Percentiles rank a stretch among this genome's conserved stretches.
Conservation (phyloP, 257 asterid genomes). For the Penstemon barbatus region DNA sequence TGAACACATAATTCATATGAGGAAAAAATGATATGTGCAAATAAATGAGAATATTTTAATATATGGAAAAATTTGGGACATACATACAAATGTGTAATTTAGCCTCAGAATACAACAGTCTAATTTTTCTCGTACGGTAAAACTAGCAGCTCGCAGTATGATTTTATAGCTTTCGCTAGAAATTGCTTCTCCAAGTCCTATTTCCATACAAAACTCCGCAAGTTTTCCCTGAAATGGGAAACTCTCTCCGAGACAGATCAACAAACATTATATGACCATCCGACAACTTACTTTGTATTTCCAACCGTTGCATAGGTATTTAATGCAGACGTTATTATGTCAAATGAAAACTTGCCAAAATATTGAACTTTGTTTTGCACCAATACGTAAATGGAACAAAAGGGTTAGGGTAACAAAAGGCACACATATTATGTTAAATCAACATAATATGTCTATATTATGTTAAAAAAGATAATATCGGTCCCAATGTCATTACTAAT, state of each 20-base stretch:
- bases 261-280: constrained; percentile 3
- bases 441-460: background rate
- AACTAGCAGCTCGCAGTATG: constrained; percentile 86
- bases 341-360: no score
- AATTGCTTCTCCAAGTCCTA: constrained; percentile 90
- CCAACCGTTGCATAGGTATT: no score
- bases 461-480: no score
- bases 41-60: background rate
- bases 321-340: no score
- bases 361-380: no score
- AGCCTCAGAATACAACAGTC: constrained; percentile 79
- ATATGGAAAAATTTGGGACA: background rate
- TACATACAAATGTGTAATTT: constrained; percentile 23
- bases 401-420: no score
- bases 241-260: constrained; percentile 66
- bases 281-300: no score
- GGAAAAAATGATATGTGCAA: background rate
- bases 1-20: background rate
- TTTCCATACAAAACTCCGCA: constrained; percentile 76
- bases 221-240: constrained; percentile 71
- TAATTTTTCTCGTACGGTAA: constrained; percentile 69
- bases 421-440: background rate
- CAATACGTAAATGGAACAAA: no score
- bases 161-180: constrained; percentile 82
- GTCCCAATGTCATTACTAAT: no score